These are phyloP conservation scores for Blastosporella zonata DNA, from an alignment of 1,284 basidiomycete genomes.

Conservation along the genomic window DNA sequence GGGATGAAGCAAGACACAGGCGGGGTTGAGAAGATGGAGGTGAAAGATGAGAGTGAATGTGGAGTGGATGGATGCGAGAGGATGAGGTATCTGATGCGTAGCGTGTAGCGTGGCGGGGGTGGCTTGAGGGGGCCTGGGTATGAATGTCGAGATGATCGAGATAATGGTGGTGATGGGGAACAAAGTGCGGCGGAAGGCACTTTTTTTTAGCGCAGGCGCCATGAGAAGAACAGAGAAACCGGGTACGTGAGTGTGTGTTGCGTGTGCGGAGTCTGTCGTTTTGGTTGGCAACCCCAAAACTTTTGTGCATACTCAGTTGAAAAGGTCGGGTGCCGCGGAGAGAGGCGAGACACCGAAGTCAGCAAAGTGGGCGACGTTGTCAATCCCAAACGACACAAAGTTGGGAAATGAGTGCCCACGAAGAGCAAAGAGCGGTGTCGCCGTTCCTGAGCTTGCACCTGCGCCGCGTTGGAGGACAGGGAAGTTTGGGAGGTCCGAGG, in stretches of 20 bases:
- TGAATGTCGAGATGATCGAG: conserved; percentile 6
- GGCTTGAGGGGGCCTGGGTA: conserved; percentile 6
- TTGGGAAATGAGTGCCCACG: conserved; percentile 38
- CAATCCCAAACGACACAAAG: conserved; percentile 31
- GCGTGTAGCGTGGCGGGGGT: conserved; percentile 7
- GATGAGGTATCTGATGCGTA: conserved; percentile 6
- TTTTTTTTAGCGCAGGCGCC: conserved; percentile 10
- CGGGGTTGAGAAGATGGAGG: conserved; percentile 21
- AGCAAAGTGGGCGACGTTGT: conserved; percentile 36
- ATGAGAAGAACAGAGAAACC: conserved; percentile 5
- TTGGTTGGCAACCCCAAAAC: not conserved
- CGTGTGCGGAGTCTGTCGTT: conserved; percentile 5
- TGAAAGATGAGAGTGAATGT: conserved; percentile 13
- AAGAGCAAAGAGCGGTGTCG: conserved; percentile 27
- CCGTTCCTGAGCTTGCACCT: conserved; percentile 17
- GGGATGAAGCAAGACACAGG: conserved; percentile 19
- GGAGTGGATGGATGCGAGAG: conserved; percentile 15
- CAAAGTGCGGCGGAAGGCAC: conserved; percentile 1
- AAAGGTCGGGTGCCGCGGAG: conserved; percentile 42
- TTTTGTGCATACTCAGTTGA: conserved; percentile 33
- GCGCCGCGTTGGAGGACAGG: conserved; percentile 18
- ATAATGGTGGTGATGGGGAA: conserved; percentile 3
- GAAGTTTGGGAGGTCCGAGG: conserved; percentile 25
- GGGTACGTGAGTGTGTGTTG: conserved; percentile 6
- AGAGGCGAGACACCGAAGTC: conserved; percentile 51